Evolutionary conservation across 495 filamentous ascomycete species (phyloP), one percentile per base, ranked within the genome.

Genomic region (Poronia punctata): DNA sequence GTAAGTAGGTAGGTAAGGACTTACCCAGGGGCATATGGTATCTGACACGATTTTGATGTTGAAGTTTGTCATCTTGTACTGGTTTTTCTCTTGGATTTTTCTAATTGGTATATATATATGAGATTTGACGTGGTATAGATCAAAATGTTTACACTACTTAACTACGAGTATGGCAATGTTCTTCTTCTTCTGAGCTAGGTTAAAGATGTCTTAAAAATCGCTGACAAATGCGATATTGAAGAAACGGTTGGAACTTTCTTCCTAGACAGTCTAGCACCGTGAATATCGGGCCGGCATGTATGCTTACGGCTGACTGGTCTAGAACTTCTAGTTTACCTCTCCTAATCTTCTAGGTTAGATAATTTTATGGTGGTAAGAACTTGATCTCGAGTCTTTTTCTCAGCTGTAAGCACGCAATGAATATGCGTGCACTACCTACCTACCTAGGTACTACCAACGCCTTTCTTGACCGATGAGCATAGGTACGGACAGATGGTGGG

Each of bases 21-120:
- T 34, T 58, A 75, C 76, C 40, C 76, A 83, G n/a, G 85, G 85
- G 55, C 85, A 90, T 40, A 88, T 74, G 17, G 75, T 85, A 65
- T 89, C 85, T 24, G 60, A 70, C 19, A 84, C 76, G 44, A 88
- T 78, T 20, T 83, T 74, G 58, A 88, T 82, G 35, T 72, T 71
- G 68, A 84, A 85, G 44, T 80, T 77, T 14, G 82, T 84, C 85
- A 89, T 88, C 49, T 36, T 68, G 46, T 45, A 52, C 18, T 60
- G 26, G n/a, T n/a, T n/a, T n/a, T n/a, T n/a, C n/a, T 11, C 42
- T 20, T 39, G 6, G 19, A 5, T 11, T 27, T 36, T 16, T 1
- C 7, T 24, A 2, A 4, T 12, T 22, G 8, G 7, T 3, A 7
- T 36, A 28, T 38, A 3, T 0, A n/a, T 26, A 8, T 5, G 15